Evolutionary conservation across 2,329 filamentous ascomycete genomes (phyloP).

Genomic region (Ploettnerulaceae sp.): DNA sequence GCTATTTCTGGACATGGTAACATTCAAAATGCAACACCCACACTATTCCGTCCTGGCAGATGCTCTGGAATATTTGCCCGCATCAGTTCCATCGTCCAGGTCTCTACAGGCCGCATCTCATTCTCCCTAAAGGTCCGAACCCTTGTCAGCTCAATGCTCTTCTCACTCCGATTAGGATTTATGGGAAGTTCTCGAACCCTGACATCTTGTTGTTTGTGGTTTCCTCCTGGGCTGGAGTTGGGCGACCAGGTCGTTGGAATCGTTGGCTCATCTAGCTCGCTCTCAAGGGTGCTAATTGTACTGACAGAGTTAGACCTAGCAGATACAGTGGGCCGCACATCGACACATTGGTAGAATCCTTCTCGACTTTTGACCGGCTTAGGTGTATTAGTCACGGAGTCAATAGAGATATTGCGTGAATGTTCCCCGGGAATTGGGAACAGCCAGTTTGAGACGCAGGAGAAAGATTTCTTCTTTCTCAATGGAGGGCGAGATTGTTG

Average conservation of each 20-base stretch:
- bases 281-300: conserved; percentile 48
- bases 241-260: conserved; percentile 47
- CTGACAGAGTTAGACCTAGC: conserved; percentile 35
- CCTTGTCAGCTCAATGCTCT: conserved; percentile 24
- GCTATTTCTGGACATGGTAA: conserved; percentile 7
- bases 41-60: conserved; percentile 35
- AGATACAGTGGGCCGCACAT: conserved; percentile 22
- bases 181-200: conserved; percentile 14
- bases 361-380: conserved; percentile 47
- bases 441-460: conserved; percentile 56
- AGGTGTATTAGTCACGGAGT: conserved; percentile 52
- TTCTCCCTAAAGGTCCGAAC: conserved; percentile 27
- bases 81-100: conserved; percentile 38
- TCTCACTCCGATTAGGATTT: conserved; percentile 18
- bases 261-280: conserved; percentile 39
- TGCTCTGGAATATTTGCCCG: conserved; percentile 27
- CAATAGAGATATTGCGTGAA: conserved; percentile 40
- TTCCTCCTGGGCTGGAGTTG: conserved; percentile 29
- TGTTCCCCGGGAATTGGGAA: conserved; percentile 38
- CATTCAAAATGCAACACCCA: conserved; percentile 45
- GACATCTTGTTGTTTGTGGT: conserved; percentile 13
- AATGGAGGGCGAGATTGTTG: conserved; percentile 46
- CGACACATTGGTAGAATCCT: conserved; percentile 56
- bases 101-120: conserved; percentile 29
- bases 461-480: conserved; percentile 64